Conservation (phyloP, 371 early-diverging fungal species). For the Saksenaea vasiformis region DNA sequence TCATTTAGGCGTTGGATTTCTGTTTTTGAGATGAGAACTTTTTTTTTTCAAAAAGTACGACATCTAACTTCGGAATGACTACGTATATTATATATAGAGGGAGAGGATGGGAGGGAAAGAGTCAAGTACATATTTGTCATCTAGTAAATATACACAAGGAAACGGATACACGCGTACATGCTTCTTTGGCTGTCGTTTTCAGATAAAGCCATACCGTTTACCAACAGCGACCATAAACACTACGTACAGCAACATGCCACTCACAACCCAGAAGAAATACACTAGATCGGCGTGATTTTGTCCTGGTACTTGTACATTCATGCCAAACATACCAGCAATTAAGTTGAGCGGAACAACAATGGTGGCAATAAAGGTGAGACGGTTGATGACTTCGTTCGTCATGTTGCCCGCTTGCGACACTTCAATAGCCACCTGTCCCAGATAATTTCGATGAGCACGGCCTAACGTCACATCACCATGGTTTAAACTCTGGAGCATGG, state of each 20-base stretch:
- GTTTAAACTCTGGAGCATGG: slow-evolving; percentile 89
- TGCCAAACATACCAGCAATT: slow-evolving; percentile 78
- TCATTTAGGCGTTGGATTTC: no score
- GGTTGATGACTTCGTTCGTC: slow-evolving; percentile 90
- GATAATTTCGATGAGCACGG: slow-evolving; percentile 91
- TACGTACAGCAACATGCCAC: slow-evolving; percentile 51
- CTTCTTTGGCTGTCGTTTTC: background rate
- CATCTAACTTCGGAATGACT: no score
- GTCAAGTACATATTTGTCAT: no score
- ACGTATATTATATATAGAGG: no score
- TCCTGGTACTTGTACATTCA: slow-evolving; percentile 88
- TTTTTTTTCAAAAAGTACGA: no score
- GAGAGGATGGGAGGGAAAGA: no score
- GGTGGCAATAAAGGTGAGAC: slow-evolving; percentile 88
- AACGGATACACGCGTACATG: no score
- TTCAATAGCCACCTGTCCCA: slow-evolving; percentile 96
- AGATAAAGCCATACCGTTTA: slow-evolving; percentile 27
- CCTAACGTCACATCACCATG: slow-evolving; percentile 92
- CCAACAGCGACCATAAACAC: slow-evolving; percentile 40
- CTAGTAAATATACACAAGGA: no score
- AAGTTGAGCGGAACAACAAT: slow-evolving; percentile 89
- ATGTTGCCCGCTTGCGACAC: slow-evolving; percentile 92
- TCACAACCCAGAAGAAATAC: slow-evolving; percentile 82
- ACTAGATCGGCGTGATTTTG: slow-evolving; percentile 58
- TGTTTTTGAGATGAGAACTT: no score